Conservation (phyloP, 2,329 filamentous ascomycete species). For the Fusarium sp. region DNA sequence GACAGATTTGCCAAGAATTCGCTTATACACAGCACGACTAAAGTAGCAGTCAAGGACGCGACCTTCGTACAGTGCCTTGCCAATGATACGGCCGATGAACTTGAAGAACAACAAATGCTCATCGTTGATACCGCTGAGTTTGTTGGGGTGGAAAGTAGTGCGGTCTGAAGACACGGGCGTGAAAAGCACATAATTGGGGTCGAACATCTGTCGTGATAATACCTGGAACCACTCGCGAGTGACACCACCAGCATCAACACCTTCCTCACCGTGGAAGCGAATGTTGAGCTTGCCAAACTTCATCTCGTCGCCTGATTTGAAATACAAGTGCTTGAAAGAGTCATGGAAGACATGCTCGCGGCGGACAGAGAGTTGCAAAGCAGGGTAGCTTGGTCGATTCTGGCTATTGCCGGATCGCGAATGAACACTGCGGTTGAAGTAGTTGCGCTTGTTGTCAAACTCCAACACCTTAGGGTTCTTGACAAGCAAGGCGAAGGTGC, state of each 20-base stretch:
- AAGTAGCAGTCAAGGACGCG: constrained; percentile 98
- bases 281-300: constrained; percentile 99
- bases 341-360: constrained; percentile 97
- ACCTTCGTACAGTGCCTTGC: constrained; percentile 96
- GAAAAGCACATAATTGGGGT: constrained; percentile 96
- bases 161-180: constrained; percentile 96
- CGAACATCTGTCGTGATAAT: constrained; percentile 97
- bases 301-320: constrained; percentile 96
- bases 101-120: constrained; percentile 99
- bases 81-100: constrained; percentile 98
- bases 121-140: constrained; percentile 90
- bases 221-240: constrained; percentile 99
- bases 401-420: constrained; percentile 73
- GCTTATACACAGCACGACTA: constrained; percentile 97
- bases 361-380: constrained; percentile 87
- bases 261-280: constrained; percentile 96
- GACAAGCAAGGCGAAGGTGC: constrained; percentile 93
- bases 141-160: constrained; percentile 98
- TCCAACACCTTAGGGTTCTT: constrained; percentile 99
- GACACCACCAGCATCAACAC: constrained; percentile 96
- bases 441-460: constrained; percentile 99
- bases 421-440: constrained; percentile 95
- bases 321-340: constrained; percentile 98
- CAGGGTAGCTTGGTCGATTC: constrained; percentile 75
- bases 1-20: constrained; percentile 92